phyloP scores from a whole-genome alignment of 805 yeast genomes.

The Spencermartinsiella europaea region DNA sequence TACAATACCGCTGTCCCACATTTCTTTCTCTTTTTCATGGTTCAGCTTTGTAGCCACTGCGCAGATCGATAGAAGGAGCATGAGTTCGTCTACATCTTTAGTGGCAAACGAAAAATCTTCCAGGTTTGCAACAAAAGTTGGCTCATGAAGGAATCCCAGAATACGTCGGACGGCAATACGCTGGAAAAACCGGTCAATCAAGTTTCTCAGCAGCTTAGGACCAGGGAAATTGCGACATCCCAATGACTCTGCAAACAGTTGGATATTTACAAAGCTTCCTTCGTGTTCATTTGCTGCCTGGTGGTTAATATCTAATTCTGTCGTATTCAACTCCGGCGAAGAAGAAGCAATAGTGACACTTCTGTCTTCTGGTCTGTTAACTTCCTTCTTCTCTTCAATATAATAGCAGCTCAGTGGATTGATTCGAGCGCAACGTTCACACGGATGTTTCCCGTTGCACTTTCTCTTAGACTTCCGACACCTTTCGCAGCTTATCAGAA shows the following conservation, averaged over 20 bases:
- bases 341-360: too few relatives aligned
- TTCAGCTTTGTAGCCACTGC: slow-evolving; percentile 14
- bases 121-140: slow-evolving; percentile 12
- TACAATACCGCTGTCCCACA: slow-evolving; percentile 9
- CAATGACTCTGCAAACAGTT: slow-evolving; percentile 9
- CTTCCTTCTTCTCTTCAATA: not conserved
- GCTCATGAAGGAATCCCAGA: slow-evolving; percentile 15
- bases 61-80: slow-evolving; percentile 12
- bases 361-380: too few relatives aligned
- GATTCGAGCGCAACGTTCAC: slow-evolving; percentile 6
- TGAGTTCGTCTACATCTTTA: not conserved
- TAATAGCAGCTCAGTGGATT: not conserved
- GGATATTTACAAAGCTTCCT: not conserved
- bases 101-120: not conserved
- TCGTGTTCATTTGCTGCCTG: too few relatives aligned
- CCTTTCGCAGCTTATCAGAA: slow-evolving; percentile 8
- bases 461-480: slow-evolving; percentile 13
- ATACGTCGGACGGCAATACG: slow-evolving; percentile 12
- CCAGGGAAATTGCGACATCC: slow-evolving; percentile 5
- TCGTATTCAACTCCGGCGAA: slow-evolving; percentile 4
- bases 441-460: slow-evolving; percentile 11
- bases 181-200: slow-evolving; percentile 9
- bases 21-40: not conserved
- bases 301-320: slow-evolving; percentile 8
- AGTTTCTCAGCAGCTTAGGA: not conserved